Base-by-base conservation (phyloP, 495 filamentous ascomycete genomes). In the Aspergillus cavernicola region DNA sequence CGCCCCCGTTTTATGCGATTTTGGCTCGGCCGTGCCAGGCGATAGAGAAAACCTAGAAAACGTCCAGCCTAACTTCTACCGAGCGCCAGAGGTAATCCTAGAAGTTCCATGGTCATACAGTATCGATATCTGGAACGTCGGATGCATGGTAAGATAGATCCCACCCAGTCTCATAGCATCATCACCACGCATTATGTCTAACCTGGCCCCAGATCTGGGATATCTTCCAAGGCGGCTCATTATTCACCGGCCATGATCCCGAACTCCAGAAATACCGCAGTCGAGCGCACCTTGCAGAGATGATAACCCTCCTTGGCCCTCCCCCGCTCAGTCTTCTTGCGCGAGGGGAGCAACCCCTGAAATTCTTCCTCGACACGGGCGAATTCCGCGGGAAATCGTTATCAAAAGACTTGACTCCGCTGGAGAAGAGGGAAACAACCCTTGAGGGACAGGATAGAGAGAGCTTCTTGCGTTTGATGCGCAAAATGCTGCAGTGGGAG, bases 61-160 rank as follows among this genome's bases (percentile, higher is more conserved):
- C 29, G 58, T 71, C 55, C 69, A 71, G 57, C 73, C 71, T 23
- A 38, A 63, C 15, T 57, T 71, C 52, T 76, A 76, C 57, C 62
- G 70, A 46, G 67, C 71, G 20, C 74, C 74, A 15, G 71, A 76
- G 45, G 60, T 76, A 10, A 70, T 75, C 44, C 42, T 74, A 15
- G 58, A 62, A 22, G 65, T 58, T 20, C 62, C 63, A 24, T 77
- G 74, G 74, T 59, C 64, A 39, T 68, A 58, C 37, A 70, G 66
- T 28, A 52, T 70, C 38, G 71, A 77, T 61, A 67, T 77, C 41
- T 77, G 73, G 71, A 65, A 62, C 48, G 56, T 75, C 51, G 74
- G 70, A 32, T 64, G 71, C 32, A 70, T 76, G 66, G 74, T 76
- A 63, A n/a, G 28, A 6, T 9, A n/a, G 28, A 6, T 9, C 36